These are phyloP conservation scores for Chrysopogon serrulatus DNA, from an alignment of 176 grass and related monocot species.

Conservation along the genomic window DNA sequence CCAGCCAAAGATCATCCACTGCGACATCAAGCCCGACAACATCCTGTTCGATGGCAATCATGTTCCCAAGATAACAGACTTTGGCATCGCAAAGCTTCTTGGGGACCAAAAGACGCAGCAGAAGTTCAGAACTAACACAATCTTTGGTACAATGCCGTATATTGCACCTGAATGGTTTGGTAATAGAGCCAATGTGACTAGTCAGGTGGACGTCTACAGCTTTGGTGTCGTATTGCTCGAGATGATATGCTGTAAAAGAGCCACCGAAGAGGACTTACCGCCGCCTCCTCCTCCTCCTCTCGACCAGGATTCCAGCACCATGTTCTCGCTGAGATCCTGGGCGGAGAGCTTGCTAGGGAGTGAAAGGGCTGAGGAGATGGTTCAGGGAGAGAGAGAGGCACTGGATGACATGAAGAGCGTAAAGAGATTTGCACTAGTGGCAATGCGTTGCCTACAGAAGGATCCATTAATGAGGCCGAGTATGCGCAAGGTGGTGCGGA, in stretches of 20 bases:
- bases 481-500: no score
- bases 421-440: no score
- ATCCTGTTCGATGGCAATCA: not conserved
- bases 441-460: no score
- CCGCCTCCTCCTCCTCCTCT: no score
- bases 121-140: not conserved
- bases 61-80: not conserved
- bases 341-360: no score
- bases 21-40: conserved; percentile 30
- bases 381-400: no score
- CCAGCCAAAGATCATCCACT: not conserved
- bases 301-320: no score
- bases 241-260: not conserved
- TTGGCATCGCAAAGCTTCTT: conserved; percentile 14
- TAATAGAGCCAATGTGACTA: not conserved
- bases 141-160: not conserved
- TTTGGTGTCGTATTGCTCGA: not conserved
- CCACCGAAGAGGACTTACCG: no score
- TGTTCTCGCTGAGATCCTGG: no score
- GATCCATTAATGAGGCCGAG: no score
- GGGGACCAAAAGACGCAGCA: not conserved
- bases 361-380: no score
- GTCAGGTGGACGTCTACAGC: not conserved
- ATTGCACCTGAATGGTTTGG: conserved; percentile 10
- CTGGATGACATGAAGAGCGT: no score